Evolutionary conservation across 805 yeast genomes (phyloP).

Genomic region (Candida tibetensis): DNA sequence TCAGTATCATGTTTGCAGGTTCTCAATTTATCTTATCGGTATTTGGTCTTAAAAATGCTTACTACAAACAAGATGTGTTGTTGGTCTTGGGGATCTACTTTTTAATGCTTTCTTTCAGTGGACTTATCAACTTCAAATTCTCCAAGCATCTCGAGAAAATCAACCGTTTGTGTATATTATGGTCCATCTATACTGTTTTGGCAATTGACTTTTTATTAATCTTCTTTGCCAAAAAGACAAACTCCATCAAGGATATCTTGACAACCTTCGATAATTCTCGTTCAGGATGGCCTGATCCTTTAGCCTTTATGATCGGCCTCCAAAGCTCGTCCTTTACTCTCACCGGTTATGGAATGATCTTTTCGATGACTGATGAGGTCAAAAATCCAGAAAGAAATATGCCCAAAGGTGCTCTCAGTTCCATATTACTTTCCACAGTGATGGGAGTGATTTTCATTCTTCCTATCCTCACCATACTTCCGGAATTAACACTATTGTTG

Average conservation of each 20-base stretch:
- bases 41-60: slow-evolving; percentile 57
- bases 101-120: slow-evolving; percentile 54
- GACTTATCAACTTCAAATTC: slow-evolving; percentile 60
- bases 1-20: slow-evolving; percentile 72
- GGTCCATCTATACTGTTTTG: slow-evolving; percentile 71
- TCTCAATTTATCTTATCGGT: slow-evolving; percentile 69
- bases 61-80: slow-evolving; percentile 55
- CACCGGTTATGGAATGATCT: slow-evolving; percentile 80
- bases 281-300: slow-evolving; percentile 70
- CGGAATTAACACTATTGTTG: slow-evolving; percentile 55
- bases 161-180: slow-evolving; percentile 65
- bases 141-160: slow-evolving; percentile 59
- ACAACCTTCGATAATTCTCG: slow-evolving; percentile 67
- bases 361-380: slow-evolving; percentile 81
- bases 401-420: slow-evolving; percentile 67
- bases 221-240: slow-evolving; percentile 55
- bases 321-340: slow-evolving; percentile 77
- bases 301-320: slow-evolving; percentile 75
- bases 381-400: slow-evolving; percentile 69
- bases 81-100: slow-evolving; percentile 58
- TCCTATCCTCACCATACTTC: slow-evolving; percentile 69
- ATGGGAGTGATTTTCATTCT: slow-evolving; percentile 71
- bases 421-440: slow-evolving; percentile 62
- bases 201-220: slow-evolving; percentile 63
- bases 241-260: slow-evolving; percentile 56